Conservation (phyloP, 2,329 filamentous ascomycete species). For the Penicillium sp. region DNA sequence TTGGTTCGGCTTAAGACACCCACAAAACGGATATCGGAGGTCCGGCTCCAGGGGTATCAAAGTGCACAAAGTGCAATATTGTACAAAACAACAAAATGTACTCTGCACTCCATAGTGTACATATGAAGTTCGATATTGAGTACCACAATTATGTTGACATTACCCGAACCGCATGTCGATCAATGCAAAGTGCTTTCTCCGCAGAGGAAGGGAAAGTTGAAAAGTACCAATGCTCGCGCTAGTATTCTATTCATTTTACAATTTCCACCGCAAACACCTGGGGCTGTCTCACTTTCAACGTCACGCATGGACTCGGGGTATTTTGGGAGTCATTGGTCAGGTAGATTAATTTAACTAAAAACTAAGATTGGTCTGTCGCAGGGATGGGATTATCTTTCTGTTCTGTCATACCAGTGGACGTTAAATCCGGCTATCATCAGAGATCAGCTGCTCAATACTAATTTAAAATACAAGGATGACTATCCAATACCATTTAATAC, state of each 20-base stretch:
- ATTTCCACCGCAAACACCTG: slow-evolving; percentile 6
- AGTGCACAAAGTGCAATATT: not conserved
- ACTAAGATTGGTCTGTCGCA: not conserved
- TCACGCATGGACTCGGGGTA: not conserved
- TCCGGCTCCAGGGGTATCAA: not conserved
- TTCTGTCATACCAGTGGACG: not conserved
- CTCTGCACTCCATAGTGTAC: not conserved
- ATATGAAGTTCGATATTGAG: not conserved
- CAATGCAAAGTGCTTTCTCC: not conserved
- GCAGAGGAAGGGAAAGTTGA: not conserved
- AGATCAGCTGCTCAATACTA: not conserved
- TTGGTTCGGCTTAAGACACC: not conserved
- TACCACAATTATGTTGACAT: not conserved
- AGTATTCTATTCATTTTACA: not conserved
- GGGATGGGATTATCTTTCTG: not conserved
- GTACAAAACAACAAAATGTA: not conserved
- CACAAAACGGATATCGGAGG: not conserved
- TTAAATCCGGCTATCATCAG: not conserved
- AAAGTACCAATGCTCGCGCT: not conserved
- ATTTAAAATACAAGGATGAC: not conserved
- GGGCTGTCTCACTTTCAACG: slow-evolving; percentile 3
- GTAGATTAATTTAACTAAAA: not conserved
- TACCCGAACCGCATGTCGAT: not conserved
- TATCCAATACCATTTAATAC: not conserved
- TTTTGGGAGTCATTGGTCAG: not conserved